Evolutionary conservation across 2,329 filamentous ascomycete species (phyloP), one percentile per base, ranked within the genome.

Genomic region (Bertia moriformis): DNA sequence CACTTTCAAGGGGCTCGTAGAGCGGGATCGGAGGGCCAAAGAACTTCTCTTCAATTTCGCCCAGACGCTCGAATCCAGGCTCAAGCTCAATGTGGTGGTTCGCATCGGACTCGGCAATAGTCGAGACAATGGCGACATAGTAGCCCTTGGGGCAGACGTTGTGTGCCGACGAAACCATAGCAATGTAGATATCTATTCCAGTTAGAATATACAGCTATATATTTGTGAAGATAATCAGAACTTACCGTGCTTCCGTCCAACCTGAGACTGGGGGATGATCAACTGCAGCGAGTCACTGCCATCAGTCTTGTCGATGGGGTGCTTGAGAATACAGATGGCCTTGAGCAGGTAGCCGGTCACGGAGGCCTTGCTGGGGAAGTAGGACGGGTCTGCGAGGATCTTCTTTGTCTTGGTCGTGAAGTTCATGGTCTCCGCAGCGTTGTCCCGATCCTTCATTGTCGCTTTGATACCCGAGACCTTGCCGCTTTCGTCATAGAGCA

Each of bases 61-160:
- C 91, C 19, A 98, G 78, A 48, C 89, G 80, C 54, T 95, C 87
- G 48, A 96, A 78, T 54, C 89, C 91, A 19, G 88, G 78, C 62
- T 91, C 78, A 33, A 98, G 78, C 67, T 98, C 91, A 42, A 95
- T 69, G 62, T 98, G 91, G 64, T 94, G 88, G 72, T 98, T 96
- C 47, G 84, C 79, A 44, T 78, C 67, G 35, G 78, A 80, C 69
- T 98, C 93, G 46, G 91, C 86, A 55, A 98, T 95, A 43, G 91
- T 98, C 37, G 87, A 94, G 47, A 98, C 89, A 44, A 96, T 98
- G 51, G 91, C 91, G 51, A 98, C 86, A 70, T 93, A 98, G 75
- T 95, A 96, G 44, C 89, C 89, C 73, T 94, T 93, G 52, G 93
- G 91, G 67, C 89, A 96, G 51, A 98, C 93, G 53, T 93, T 96